Percentiles rank a stretch among this genome's conserved stretches.
These are phyloP conservation scores for Wickerhamiella alocasiicola DNA, from an alignment of 805 yeast species.

Conservation along the genomic window DNA sequence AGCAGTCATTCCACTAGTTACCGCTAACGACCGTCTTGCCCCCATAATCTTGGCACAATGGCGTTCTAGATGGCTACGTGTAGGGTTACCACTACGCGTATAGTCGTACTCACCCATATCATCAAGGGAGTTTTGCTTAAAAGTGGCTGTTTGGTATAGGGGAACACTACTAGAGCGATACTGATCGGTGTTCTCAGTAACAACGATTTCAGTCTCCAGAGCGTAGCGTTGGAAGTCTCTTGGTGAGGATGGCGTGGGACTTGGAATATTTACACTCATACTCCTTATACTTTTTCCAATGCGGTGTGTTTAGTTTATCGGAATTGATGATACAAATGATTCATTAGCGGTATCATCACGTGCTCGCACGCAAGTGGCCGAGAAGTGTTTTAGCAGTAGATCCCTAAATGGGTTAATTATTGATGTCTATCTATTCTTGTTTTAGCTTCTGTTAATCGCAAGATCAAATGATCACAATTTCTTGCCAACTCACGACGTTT, in stretches of 20 bases:
- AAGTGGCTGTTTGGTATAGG: slow-evolving; percentile 86
- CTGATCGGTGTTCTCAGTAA: slow-evolving; percentile 49
- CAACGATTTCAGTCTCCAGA: slow-evolving; percentile 61
- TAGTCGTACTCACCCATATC: slow-evolving; percentile 76
- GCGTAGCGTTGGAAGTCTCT: slow-evolving; percentile 31
- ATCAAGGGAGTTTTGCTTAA: slow-evolving; percentile 61
- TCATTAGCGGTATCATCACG: too few species aligned
- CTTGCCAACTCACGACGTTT: slow-evolving; percentile 51
- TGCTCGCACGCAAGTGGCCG: too few species aligned
- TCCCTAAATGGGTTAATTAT: too few species aligned
- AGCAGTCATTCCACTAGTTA: slow-evolving; percentile 87
- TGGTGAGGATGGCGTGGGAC: slow-evolving; percentile 30
- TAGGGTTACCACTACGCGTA: slow-evolving; percentile 90
- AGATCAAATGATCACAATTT: slow-evolving; percentile 54
- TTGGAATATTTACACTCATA: slow-evolving; percentile 18
- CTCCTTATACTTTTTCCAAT: background rate
- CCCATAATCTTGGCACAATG: slow-evolving; percentile 69
- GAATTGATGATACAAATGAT: too few species aligned
- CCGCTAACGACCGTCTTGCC: slow-evolving; percentile 68
- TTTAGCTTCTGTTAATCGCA: slow-evolving; percentile 43
- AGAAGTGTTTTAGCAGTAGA: too few species aligned
- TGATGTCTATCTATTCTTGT: slow-evolving; percentile 24
- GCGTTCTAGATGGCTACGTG: slow-evolving; percentile 66
- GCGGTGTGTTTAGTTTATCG: background rate
- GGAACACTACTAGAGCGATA: slow-evolving; percentile 78